Base-by-base conservation (phyloP, 2,329 filamentous ascomycete species). In the Penicillium sp. region DNA sequence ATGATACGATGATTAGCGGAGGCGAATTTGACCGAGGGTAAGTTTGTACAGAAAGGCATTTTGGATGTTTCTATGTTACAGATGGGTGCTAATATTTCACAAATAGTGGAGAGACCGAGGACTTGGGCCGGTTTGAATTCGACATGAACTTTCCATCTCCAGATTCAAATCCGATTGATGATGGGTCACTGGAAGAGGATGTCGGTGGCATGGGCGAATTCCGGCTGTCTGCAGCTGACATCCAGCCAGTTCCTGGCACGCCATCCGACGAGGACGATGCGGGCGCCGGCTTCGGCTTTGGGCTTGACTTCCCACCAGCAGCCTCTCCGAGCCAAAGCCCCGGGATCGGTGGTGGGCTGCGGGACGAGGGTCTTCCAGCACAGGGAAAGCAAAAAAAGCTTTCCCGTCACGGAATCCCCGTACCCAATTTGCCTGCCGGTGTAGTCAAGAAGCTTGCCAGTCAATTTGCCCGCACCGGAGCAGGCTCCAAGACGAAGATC, bases 341-440 rank as follows among this genome's bases (percentile, higher is more conserved):
- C 7, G 72, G 70, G 0, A 57, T 76, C 52, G 73, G 70, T 6
- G 73, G 73, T 24, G 76, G 76, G 10, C 68, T 75, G 70, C 67
- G 70, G 54, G 70, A 72, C 43, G 72, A 75, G 50, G 69, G 63
- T 13, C 50, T 55, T 31, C 62, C 65, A 24, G 68, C 70, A 44
- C 68, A 69, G 43, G 64, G 68, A 18, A 84, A 79, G 64, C 80
- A 85, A 65, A 83, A 85, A 63, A 81, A 83, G 61, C 66, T 85
- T 16, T 96, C 92, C 0, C 84, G 84, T 50, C 82, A 92, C 69
- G 91, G 91, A 27, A 86, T 90, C 51, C 85, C 89, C 60, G 92
- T 93, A 64, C 89, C 91, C 0, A 87, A 88, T 0, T 78, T 96
- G 43, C 91, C 92, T 2, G 78, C 84, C 0, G 83, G 86, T 0